phyloP scores from a whole-genome alignment of 1,139 yeast genomes.

The Torulaspora globosa region DNA sequence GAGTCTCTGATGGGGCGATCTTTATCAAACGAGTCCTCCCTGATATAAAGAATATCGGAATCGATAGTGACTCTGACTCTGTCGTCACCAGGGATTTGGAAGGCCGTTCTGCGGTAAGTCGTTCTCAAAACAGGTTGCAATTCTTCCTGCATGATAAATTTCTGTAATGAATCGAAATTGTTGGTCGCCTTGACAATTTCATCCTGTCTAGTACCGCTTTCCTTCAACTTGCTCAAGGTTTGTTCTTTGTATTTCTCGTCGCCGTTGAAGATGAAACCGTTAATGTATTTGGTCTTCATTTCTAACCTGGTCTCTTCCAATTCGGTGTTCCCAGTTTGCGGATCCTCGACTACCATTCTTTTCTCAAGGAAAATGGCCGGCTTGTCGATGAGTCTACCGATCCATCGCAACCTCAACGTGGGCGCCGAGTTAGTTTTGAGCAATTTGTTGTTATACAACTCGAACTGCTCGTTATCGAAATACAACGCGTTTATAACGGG shows the following conservation, averaged over 20 bases:
- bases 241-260: constrained; percentile 45
- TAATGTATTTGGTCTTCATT: constrained; percentile 75
- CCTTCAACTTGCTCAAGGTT: constrained; percentile 50
- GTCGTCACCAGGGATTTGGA: constrained; percentile 97
- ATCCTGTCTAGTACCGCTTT: constrained; percentile 49
- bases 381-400: constrained; percentile 71
- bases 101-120: constrained; percentile 86
- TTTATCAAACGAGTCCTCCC: constrained; percentile 85
- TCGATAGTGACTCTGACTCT: constrained; percentile 85
- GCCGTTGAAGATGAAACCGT: constrained; percentile 52
- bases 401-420: constrained; percentile 85
- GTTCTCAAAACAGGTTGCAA: constrained; percentile 86
- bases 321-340: constrained; percentile 50
- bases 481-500: constrained; percentile 84
- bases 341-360: constrained; percentile 59
- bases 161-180: constrained; percentile 56
- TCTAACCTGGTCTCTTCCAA: constrained; percentile 47
- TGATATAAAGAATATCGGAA: constrained; percentile 76
- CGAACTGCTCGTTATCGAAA: constrained; percentile 80
- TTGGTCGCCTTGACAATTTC: constrained; percentile 51
- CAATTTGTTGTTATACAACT: constrained; percentile 79
- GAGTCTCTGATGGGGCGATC: constrained; percentile 90
- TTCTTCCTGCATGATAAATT: constrained; percentile 59
- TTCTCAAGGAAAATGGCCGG: constrained; percentile 79
- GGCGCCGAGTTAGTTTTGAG: constrained; percentile 66